Base-by-base conservation (phyloP, 2,329 filamentous ascomycete species). In the Trichoderma sp. region DNA sequence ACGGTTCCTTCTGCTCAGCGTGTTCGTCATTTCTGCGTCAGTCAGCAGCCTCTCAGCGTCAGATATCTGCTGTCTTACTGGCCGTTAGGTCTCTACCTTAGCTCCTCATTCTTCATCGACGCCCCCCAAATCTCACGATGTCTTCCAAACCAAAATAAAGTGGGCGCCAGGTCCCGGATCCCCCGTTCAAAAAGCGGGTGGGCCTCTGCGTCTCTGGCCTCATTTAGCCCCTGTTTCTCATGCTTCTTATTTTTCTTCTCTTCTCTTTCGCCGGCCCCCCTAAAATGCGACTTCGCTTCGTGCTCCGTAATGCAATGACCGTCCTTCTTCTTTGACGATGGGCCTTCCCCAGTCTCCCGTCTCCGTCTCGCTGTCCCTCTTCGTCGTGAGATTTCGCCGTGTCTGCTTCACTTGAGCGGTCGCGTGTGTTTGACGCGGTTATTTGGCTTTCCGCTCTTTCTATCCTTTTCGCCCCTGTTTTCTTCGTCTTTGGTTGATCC, bases 191-290 rank as follows among this genome's bases (percentile, higher is more conserved):
- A 52, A 24, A 39, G 12, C 5, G 55, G 39, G 58, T 61, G 47
- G 59, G 48, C 48, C 59, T 50, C 30, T 30, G 34, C n/a, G 48
- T 62, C 48, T 43, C 54, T 48, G 59, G 59, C 59, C 54, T 62
- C 59, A 62, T 62, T 62, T 62, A 52, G 59, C 48, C 59, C 59
- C 59, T 62, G 48, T 62, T 54, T 54, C 41, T 19, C 52, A 39
- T 39, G 34, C 39, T 43, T 52, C 10, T 54, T 30, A 30, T 30
- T 62, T 54, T 45, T 15, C 7, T 41, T 44, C 45, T 30, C 24
- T 34, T 9, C 28, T 34, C 30, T 19, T 47, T 50, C 24, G 30
- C 30, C 30, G 24, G 19, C n/a, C 30, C 30, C 30, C 19, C 34
- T 39, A 14, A 39, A 39, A 39, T 39, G 34, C 34, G 34, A 39